Base-by-base conservation (phyloP, 208 protist species). In the Wallacemonas sp. region DNA sequence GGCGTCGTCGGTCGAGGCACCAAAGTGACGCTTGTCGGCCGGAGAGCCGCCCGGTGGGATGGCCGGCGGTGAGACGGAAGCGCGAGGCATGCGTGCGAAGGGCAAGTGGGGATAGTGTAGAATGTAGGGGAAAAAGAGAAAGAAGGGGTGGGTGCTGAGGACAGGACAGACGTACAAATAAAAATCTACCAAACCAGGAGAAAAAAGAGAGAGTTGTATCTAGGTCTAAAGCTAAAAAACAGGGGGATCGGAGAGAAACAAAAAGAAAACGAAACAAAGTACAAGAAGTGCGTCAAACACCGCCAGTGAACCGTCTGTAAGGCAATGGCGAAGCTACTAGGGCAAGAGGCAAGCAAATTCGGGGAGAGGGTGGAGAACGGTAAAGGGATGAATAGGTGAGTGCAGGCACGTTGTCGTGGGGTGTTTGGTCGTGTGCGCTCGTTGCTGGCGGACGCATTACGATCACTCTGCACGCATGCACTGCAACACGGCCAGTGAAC, bases 1-100 rank as follows among this genome's bases (percentile, higher is more conserved):
- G 2, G 81, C 77, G 59, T 95, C 89, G 65, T 95, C 89, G 25
- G 78, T 92, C 18, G 82, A 85, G 12, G 76, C 72, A 49, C 77
- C 84, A 48, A 91, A 83, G 22, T 81, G 81, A 23, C 84, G 84
- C 2, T 61, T 74, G 36, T 81, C 76, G 22, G 63, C 42, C 28
- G 67, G 81, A 10, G 66, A 68, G 26, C 28, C 64, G 67, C 57
- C 62, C 39, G 50, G 62, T 45, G 26, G 57, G 41, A 36, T 39
- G 59, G 49, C 48, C 45, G 28, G 64, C 62, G 36, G 70, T 12
- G 63, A 76, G 46, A 11, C 20, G 39, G 52, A 59, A 7, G 8
- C 5, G 7, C 52, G 52, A 39, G 10, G 36, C 55, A 32, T 54
- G 7, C 18, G 62, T 25, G 36, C 32, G 29, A 26, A 28, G 36